Percentiles rank a stretch among this genome's conserved stretches.
Evolutionary conservation across 2,329 filamentous ascomycete species (phyloP).

Genomic region (Neofusicoccum parvum): DNA sequence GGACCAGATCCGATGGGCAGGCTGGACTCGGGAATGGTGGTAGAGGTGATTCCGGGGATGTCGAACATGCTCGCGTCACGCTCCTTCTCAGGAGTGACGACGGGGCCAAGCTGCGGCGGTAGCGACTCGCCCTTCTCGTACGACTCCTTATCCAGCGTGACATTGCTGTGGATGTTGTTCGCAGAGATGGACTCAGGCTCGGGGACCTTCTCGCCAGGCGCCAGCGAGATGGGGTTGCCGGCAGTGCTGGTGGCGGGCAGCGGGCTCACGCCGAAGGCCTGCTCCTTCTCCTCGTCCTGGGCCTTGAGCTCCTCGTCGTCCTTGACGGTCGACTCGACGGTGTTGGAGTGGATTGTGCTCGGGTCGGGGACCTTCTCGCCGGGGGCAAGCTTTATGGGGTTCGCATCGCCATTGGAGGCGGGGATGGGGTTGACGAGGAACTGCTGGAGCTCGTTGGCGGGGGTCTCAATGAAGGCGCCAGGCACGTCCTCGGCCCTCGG

Average conservation of each 20-base stretch:
- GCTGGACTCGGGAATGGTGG: conserved; percentile 80
- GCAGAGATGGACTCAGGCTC: conserved; percentile 63
- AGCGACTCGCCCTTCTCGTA: conserved; percentile 77
- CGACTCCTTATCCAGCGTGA: conserved; percentile 74
- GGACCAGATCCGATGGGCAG: conserved; percentile 62
- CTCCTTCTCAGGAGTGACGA: conserved; percentile 48
- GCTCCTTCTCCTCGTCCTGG: conserved; percentile 41
- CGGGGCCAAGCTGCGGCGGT: conserved; percentile 48
- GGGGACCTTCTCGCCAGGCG: conserved; percentile 80
- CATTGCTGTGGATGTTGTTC: conserved; percentile 69
- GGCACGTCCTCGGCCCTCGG: conserved; percentile 49
- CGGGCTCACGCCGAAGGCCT: conserved; percentile 59
- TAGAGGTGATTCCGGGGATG: conserved; percentile 55
- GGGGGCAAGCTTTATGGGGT: conserved; percentile 76
- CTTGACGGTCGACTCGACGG: conserved; percentile 63
- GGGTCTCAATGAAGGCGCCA: conserved; percentile 74
- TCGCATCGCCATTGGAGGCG: conserved; percentile 62
- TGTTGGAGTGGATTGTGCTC: conserved; percentile 65
- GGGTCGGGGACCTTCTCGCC: conserved; percentile 78
- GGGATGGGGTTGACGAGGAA: conserved; percentile 63
- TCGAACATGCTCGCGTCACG: conserved; percentile 48
- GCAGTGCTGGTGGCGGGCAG: conserved; percentile 59
- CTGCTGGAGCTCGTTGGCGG: conserved; percentile 52
- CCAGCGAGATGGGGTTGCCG: conserved; percentile 79
- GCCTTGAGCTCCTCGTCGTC: conserved; percentile 34